Evolutionary conservation across 805 yeast species (phyloP), one percentile per base, ranked within the genome.

Genomic region (Myxozyma melibiosi): DNA sequence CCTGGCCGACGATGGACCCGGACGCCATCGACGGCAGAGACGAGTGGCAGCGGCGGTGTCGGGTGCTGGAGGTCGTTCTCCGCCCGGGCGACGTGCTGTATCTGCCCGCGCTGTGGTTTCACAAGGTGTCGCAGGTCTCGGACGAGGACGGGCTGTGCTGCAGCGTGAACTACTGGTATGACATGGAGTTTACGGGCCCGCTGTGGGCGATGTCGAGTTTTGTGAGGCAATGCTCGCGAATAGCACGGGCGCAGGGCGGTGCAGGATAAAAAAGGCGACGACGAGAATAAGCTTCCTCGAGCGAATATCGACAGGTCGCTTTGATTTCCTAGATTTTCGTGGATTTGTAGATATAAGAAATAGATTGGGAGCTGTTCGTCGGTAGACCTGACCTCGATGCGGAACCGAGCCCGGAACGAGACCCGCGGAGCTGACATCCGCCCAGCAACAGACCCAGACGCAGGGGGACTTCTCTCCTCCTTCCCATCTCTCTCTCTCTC

Each of bases 81-180:
- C 52, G 65, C 6, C 71, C 75, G 1, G 76, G 77, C 3, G 75
- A 74, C 44, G 65, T 69, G 14, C 65, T 74, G 39, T 74, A 69
- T 54, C 55, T 74, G 9, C 77, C 77, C 0, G 72, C 76, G 3
- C 64, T 73, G 47, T 74, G 77, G 77, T 74, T 71, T 58, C 77
- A 74, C 45, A 74, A 74, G 62, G 73, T 74, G 6, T 27, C 53
- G 11, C 62, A 58, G 47, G 49, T 40, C 5, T 39, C 64, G n/a
- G 58, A 58, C 31, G 44, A 20, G 2, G 61, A 52, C 9, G 63
- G 63, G 25, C 30, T 58, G 16, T 55, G 60, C 39, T 58, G 60
- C 50, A 51, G 57, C 27, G 63, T 58, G 16, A 55, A 58, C 35
- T 51, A 40, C 24, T 58, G 64, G 64, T 60, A 60, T 24, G 64